Evolutionary conservation across 257 asterid species (phyloP), one percentile per base, ranked within the genome.

Genomic region (Hygrophila difformis): DNA sequence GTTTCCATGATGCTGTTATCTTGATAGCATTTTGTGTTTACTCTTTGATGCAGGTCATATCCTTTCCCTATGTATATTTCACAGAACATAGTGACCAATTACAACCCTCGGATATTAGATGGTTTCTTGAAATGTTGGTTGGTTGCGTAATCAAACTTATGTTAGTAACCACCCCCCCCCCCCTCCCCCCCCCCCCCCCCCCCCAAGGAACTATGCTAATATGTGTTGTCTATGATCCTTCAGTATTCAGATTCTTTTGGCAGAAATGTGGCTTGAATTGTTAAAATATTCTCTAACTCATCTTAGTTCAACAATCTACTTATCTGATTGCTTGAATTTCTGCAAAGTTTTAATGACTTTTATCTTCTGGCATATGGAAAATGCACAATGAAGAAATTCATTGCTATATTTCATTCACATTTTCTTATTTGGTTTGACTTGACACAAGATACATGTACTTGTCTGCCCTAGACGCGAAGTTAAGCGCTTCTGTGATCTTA

Each of bases 401-500:
- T n/a, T n/a, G n/a, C n/a, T 26, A 26, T 26, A 12, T 22, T 22
- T 38, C 44, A 17, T 22, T 18, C 34, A 26, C 26, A 44, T 37
- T 55, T 39, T 5, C 11, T 67, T 51, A 40, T 56, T 67, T 66
- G 68, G 56, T 72, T 26, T 54, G 53, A 28, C 97, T 87, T 87
- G 66, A 87, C 95, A 8, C 51, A 39, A 63, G 46, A 36, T 39
- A 84, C 94, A 87, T 60, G 97, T 87, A 64, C 97, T 87, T 56
- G 84, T 84, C 64, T 81, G 92, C 67, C 97, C 97, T 54, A 78
- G 76, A 64, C 95, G 95, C 64, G 87, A 66, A 36, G 93, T 72
- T 16, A 78, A 72, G 60, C 87, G 95, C 59, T 81, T 87, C 71
- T 44, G 50, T 64, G 94, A 87, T 73, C 93, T 87, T 53, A 69